Evolutionary conservation across 179 eudicot species (phyloP).

Genomic region (Spergularia azorica): DNA sequence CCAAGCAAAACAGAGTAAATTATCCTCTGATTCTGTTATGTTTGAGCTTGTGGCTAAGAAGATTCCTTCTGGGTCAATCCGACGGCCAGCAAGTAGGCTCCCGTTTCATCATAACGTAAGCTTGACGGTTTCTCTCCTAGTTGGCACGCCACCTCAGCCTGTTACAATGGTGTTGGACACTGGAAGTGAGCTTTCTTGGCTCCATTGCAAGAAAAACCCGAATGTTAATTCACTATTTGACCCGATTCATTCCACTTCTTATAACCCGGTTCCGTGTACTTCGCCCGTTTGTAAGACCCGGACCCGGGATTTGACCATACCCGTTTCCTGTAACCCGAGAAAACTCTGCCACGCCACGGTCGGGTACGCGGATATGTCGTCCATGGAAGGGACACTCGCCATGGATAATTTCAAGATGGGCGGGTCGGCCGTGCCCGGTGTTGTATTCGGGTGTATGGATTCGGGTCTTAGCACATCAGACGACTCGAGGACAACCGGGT

Average conservation of each 20-base stretch:
- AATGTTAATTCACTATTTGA: constrained; percentile 37
- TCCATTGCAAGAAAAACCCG: constrained; percentile 59
- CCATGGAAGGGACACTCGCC: constrained; percentile 77
- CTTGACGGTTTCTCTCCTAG: constrained; percentile 66
- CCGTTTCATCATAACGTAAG: constrained; percentile 80
- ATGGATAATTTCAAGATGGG: constrained; percentile 54
- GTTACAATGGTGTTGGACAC: constrained; percentile 89
- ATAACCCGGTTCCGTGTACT: constrained; percentile 54
- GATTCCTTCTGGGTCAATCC: constrained; percentile 34
- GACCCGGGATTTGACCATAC: constrained; percentile 63
- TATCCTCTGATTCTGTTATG: constrained; percentile 29
- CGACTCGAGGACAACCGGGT: constrained; percentile 65
- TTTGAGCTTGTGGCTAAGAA: constrained; percentile 46
- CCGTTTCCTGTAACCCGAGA: constrained; percentile 72
- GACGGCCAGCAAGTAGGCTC: constrained; percentile 50
- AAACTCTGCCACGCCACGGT: constrained; percentile 63
- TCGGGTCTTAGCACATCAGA: constrained; percentile 54
- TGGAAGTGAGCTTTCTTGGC: constrained; percentile 92
- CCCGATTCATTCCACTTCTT: constrained; percentile 57
- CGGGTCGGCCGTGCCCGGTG: constrained; percentile 36
- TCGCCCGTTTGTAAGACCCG: constrained; percentile 57
- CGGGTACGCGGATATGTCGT: constrained; percentile 69
- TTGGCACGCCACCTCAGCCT: constrained; percentile 72
- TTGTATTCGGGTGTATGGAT: constrained; percentile 80
- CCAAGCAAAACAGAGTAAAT: constrained; percentile 34